phyloP scores from a whole-genome alignment of 495 filamentous ascomycete genomes.

The Hyaloscypha finlandica region DNA sequence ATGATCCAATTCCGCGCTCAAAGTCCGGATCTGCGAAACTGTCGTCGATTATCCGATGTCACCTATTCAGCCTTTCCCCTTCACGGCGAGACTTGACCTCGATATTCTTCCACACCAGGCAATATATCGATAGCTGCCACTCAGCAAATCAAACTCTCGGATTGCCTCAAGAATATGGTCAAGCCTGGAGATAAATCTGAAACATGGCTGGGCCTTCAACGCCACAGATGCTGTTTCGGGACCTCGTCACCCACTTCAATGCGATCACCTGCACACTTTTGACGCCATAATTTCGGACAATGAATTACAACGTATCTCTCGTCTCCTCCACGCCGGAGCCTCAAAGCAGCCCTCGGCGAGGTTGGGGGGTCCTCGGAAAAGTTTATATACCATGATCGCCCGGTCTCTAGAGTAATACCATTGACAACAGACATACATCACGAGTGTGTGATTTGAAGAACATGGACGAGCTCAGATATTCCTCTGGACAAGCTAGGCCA shows the following conservation, averaged over 20 bases:
- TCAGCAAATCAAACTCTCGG: background rate
- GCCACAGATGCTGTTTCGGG: background rate
- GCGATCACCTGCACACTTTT: slow-evolving; percentile 7
- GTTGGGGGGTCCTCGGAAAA: background rate
- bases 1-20: background rate
- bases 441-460: background rate
- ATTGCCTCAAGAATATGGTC: background rate
- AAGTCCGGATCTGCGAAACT: background rate
- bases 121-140: background rate
- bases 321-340: background rate
- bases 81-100: background rate
- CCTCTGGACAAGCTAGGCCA: background rate
- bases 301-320: background rate
- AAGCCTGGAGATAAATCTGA: slow-evolving; percentile 1
- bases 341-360: background rate
- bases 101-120: background rate
- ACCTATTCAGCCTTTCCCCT: background rate
- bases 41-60: background rate
- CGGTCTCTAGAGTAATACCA: background rate
- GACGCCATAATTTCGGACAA: slow-evolving; percentile 1
- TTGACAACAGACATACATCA: background rate
- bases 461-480: background rate
- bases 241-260: background rate
- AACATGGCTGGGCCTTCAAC: background rate
- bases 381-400: background rate